phyloP scores from a whole-genome alignment of 2,329 filamentous ascomycete species.

The Amauroascus verrucosus region DNA sequence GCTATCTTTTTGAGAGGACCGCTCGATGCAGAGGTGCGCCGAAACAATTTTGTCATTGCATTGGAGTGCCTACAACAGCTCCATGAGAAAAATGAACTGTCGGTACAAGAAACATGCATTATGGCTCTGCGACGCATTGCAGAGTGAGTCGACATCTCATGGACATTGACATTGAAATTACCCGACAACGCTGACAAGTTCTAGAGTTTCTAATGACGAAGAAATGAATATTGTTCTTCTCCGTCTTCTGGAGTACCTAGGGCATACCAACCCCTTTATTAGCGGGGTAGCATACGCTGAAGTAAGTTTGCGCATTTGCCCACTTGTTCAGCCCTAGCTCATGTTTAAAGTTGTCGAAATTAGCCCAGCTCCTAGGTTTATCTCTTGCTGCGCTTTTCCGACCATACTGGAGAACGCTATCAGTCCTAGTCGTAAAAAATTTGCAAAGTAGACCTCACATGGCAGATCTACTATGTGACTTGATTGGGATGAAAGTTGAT shows the following conservation, averaged over 20 bases:
- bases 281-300: slow-evolving; percentile 77
- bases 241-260: slow-evolving; percentile 75
- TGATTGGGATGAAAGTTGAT: slow-evolving; percentile 64
- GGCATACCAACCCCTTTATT: slow-evolving; percentile 68
- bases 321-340: neutral
- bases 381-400: slow-evolving; percentile 62
- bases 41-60: slow-evolving; percentile 57
- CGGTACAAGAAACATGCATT: slow-evolving; percentile 72
- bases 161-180: slow-evolving; percentile 2
- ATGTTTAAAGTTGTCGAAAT: slow-evolving; percentile 49
- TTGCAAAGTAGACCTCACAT: slow-evolving; percentile 72
- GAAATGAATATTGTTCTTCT: slow-evolving; percentile 80
- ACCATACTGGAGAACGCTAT: slow-evolving; percentile 81
- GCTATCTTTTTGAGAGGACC: slow-evolving; percentile 52
- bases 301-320: slow-evolving; percentile 34
- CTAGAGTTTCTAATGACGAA: slow-evolving; percentile 60
- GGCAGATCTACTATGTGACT: slow-evolving; percentile 65
- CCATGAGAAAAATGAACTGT: slow-evolving; percentile 56
- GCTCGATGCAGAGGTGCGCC: slow-evolving; percentile 40
- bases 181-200: slow-evolving; percentile 9
- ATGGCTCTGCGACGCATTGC: slow-evolving; percentile 79
- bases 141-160: slow-evolving; percentile 40
- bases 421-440: slow-evolving; percentile 72
- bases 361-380: slow-evolving; percentile 55
- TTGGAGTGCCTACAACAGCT: slow-evolving; percentile 62